phyloP scores from a whole-genome alignment of 805 yeast genomes.

The Hanseniaspora thailandica region DNA sequence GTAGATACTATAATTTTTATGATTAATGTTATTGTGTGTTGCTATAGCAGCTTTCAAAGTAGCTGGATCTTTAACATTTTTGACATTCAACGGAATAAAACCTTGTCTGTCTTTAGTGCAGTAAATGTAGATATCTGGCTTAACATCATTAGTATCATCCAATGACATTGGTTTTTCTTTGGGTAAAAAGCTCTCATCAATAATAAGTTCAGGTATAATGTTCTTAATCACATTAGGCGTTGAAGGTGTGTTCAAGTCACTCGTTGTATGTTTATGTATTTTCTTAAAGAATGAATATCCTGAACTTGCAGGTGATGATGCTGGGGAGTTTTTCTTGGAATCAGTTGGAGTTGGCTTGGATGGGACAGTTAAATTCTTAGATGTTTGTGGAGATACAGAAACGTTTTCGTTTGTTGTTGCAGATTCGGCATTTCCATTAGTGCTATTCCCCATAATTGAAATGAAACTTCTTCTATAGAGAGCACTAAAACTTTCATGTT shows the following conservation, averaged over 20 bases:
- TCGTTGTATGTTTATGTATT: constrained; percentile 52
- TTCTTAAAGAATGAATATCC: constrained; percentile 42
- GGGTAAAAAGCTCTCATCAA: constrained; percentile 19
- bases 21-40: constrained; percentile 26
- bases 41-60: constrained; percentile 35
- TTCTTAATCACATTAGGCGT: background rate
- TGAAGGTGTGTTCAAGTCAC: constrained; percentile 26
- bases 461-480: constrained; percentile 29
- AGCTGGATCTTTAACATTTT: constrained; percentile 23
- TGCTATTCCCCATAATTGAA: constrained; percentile 23
- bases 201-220: background rate
- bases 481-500: constrained; percentile 26
- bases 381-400: background rate
- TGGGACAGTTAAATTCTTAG: background rate
- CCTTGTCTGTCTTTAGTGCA: constrained; percentile 51
- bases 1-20: constrained; percentile 33
- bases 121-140: constrained; percentile 33
- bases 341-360: constrained; percentile 14
- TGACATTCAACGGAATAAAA: constrained; percentile 41
- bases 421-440: background rate
- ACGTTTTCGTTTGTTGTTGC: background rate
- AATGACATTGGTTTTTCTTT: constrained; percentile 17
- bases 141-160: constrained; percentile 14
- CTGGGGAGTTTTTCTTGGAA: constrained; percentile 20
- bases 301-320: constrained; percentile 20